These are phyloP conservation scores for Apiospora arundinis DNA, from an alignment of 2,329 filamentous ascomycete species.

Conservation along the genomic window DNA sequence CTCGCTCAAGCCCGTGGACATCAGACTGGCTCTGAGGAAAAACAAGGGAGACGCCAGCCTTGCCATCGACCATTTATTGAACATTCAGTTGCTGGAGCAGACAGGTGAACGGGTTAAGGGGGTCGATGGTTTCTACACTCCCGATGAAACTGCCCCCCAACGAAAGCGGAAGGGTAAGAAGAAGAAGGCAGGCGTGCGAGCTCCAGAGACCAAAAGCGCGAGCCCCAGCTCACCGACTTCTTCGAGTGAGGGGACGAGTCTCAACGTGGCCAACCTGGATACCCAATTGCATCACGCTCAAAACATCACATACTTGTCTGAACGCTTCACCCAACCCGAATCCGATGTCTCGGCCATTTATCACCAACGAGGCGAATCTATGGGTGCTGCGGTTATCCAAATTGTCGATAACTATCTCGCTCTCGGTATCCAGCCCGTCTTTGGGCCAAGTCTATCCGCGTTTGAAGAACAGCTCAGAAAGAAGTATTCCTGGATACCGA, in stretches of 20 bases:
- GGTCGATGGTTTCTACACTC: constrained; percentile 79
- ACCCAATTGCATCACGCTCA: not conserved
- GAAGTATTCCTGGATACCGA: constrained; percentile 50
- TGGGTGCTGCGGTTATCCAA: constrained; percentile 47
- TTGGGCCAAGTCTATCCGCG: constrained; percentile 31
- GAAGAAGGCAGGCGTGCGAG: constrained; percentile 42
- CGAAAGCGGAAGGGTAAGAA: constrained; percentile 39
- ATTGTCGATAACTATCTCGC: constrained; percentile 52
- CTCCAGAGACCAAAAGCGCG: constrained; percentile 8
- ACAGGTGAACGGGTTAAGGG: constrained; percentile 70
- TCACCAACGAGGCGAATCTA: constrained; percentile 44
- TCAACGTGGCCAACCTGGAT: constrained; percentile 22
- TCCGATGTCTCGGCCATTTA: constrained; percentile 51
- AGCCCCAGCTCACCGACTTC: constrained; percentile 2
- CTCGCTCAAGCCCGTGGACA: constrained; percentile 67
- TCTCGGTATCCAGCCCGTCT: constrained; percentile 42
- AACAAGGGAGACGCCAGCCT: constrained; percentile 69
- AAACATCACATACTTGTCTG: constrained; percentile 49
- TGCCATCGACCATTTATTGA: constrained; percentile 82
- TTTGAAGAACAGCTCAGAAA: constrained; percentile 42
- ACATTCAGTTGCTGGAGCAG: constrained; percentile 77
- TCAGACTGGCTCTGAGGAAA: constrained; percentile 72
- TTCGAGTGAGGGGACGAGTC: not conserved
- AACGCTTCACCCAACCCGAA: constrained; percentile 49
- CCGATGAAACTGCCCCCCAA: constrained; percentile 46